phyloP scores from a whole-genome alignment of 495 filamentous ascomycete species.

The Astrothelium subdiscretum region DNA sequence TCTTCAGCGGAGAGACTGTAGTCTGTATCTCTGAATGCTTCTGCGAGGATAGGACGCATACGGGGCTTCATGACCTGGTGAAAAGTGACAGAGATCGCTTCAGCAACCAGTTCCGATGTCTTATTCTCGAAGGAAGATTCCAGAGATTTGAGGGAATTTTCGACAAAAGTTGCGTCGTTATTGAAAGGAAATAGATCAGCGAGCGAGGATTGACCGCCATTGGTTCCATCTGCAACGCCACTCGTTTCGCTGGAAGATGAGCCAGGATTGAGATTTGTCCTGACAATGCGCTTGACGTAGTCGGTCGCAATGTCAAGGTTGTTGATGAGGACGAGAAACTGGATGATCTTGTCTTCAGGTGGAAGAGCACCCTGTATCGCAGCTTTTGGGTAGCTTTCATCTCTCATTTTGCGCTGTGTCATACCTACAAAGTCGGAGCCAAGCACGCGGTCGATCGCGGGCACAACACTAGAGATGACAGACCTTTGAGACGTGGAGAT shows the following conservation, averaged over 20 bases:
- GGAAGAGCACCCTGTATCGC: slow-evolving; percentile 64
- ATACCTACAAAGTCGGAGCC: slow-evolving; percentile 90
- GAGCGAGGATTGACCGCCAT: slow-evolving; percentile 30
- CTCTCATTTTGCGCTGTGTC: slow-evolving; percentile 94
- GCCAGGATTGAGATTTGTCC: slow-evolving; percentile 39
- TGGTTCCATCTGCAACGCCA: neutral
- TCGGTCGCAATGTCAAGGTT: slow-evolving; percentile 84
- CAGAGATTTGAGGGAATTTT: slow-evolving; percentile 54
- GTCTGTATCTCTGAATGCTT: slow-evolving; percentile 85
- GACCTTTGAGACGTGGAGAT: slow-evolving; percentile 71
- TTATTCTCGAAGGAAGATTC: slow-evolving; percentile 62
- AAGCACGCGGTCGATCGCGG: slow-evolving; percentile 73
- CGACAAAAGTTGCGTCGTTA: slow-evolving; percentile 56
- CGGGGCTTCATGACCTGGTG: slow-evolving; percentile 79
- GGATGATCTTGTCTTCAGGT: slow-evolving; percentile 68
- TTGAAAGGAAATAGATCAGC: slow-evolving; percentile 64
- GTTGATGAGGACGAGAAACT: slow-evolving; percentile 88
- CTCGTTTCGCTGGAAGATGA: neutral
- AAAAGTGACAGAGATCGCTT: slow-evolving; percentile 74
- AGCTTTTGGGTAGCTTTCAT: slow-evolving; percentile 77
- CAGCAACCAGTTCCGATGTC: slow-evolving; percentile 64
- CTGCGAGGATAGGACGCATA: slow-evolving; percentile 70
- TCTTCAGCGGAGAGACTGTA: slow-evolving; percentile 49
- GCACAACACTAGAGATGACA: slow-evolving; percentile 64
- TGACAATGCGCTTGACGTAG: slow-evolving; percentile 78